Base-by-base conservation (phyloP, 352 stramenopile genomes). In the Pythium myriotylum region DNA sequence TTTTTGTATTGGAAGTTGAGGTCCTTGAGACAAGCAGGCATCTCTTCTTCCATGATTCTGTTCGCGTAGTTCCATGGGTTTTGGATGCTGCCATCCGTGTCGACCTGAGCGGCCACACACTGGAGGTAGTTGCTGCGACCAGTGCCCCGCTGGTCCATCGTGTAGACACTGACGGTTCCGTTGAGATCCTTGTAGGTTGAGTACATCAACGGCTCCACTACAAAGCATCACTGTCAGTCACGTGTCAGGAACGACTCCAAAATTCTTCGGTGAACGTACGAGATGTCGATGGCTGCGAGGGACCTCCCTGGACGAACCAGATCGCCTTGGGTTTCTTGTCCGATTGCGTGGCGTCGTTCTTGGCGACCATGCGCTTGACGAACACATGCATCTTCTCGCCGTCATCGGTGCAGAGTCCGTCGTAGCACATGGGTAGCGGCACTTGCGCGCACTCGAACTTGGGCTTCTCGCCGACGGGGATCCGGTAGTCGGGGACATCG, bases 141-240 rank as follows among this genome's bases (percentile, higher is more conserved):
- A 1, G 68, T 79, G 35, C 73, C 76, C 16, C 73, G 76, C 23
- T 82, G 76, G 53, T 82, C 76, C 20, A 82, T 54, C 16, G 76
- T 85, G 64, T 82, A 85, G 4, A 85, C 13, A 23, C 68, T 65
- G 22, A 76, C 62, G 10, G 22, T 48, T 0, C 54, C 54, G 24
- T 62, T 39, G 32, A 72, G 37, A 0, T 54, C 27, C 4, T 50
- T 26, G 46, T 70, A 50, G 5, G 70, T 26, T 0, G 24, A 27
- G 7, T 49, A 12, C 70, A 81, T 81, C 19, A 39, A 6, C 4
- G 43, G 2, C 41, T 81, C 73, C 59, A 78, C 70, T 77, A 37
- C 12, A 50, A 33, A 49, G n/a, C 26, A 43, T 43, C 37, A 33
- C n/a, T n/a, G n/a, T n/a, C n/a, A n/a, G n/a, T n/a, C n/a, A n/a